Evolutionary conservation across 371 early-diverging fungal species (phyloP).

Genomic region (Chytridiales sp.): DNA sequence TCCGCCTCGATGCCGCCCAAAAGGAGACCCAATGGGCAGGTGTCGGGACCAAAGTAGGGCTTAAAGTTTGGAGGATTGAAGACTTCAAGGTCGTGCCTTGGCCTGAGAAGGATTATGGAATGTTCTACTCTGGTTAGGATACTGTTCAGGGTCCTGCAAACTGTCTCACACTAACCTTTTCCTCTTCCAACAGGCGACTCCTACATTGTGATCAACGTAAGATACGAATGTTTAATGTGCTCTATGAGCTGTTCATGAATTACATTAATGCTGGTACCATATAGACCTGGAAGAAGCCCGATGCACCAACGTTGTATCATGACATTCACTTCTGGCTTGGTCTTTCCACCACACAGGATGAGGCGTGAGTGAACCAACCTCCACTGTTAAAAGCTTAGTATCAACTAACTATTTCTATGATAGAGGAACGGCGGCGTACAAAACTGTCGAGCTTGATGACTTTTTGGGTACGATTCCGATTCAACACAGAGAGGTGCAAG

Average conservation of each 20-base stretch:
- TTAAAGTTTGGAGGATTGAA: conserved; percentile 81
- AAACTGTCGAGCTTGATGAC: conserved; percentile 84
- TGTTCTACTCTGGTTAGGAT: conserved; percentile 61
- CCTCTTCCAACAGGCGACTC: too few species aligned
- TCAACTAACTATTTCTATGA: background rate
- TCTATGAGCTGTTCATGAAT: too few species aligned
- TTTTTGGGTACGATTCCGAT: conserved; percentile 66
- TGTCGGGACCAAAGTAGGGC: conserved; percentile 59
- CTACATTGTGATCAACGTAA: conserved; percentile 74
- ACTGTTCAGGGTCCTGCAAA: background rate
- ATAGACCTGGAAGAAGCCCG: conserved; percentile 67
- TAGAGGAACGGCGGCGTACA: conserved; percentile 83
- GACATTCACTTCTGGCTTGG: conserved; percentile 89
- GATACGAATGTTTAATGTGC: too few species aligned
- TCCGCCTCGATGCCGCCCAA: conserved; percentile 67
- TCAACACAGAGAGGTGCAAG: conserved; percentile 71
- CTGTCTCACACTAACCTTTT: background rate
- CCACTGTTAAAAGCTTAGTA: conserved; percentile 15
- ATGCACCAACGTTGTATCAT: conserved; percentile 57
- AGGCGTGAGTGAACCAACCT: conserved; percentile 15
- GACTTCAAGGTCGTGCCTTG: conserved; percentile 68
- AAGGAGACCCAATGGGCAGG: conserved; percentile 72
- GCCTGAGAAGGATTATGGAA: conserved; percentile 64
- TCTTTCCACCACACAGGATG: conserved; percentile 56
- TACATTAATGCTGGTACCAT: background rate